phyloP scores from a whole-genome alignment of 805 yeast genomes.

The Kodamaea hsintzibuensis region DNA sequence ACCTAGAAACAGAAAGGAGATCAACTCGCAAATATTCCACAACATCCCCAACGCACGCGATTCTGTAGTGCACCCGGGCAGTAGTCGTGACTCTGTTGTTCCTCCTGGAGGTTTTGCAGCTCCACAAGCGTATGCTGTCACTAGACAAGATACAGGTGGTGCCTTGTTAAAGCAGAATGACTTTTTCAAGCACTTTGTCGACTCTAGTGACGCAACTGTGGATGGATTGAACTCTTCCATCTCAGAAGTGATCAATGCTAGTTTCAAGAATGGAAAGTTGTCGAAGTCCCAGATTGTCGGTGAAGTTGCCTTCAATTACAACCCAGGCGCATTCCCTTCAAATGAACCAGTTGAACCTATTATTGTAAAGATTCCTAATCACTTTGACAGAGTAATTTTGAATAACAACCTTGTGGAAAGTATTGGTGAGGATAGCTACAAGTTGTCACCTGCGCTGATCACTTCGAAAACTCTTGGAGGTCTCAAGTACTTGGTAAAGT shows the following conservation, averaged over 20 bases:
- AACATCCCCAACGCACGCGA: slow-evolving; percentile 44
- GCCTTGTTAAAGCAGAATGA: slow-evolving; percentile 50
- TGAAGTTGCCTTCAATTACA: slow-evolving; percentile 80
- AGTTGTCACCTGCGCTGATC: slow-evolving; percentile 49
- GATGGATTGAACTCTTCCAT: slow-evolving; percentile 76
- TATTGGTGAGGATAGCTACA: slow-evolving; percentile 34
- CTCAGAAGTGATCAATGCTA: slow-evolving; percentile 82
- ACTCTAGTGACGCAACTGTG: slow-evolving; percentile 13
- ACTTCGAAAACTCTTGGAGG: slow-evolving; percentile 74
- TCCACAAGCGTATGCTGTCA: neutral
- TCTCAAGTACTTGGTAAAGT: slow-evolving; percentile 65
- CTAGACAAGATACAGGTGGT: slow-evolving; percentile 40
- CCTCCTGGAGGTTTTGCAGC: slow-evolving; percentile 11
- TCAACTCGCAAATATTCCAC: slow-evolving; percentile 49
- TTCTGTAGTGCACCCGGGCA: slow-evolving; percentile 22
- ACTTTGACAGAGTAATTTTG: slow-evolving; percentile 51
- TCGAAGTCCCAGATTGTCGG: slow-evolving; percentile 69
- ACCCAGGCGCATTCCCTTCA: slow-evolving; percentile 21
- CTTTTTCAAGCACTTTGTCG: slow-evolving; percentile 38
- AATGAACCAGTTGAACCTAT: slow-evolving; percentile 19
- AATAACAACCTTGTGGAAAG: slow-evolving; percentile 39
- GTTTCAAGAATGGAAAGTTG: slow-evolving; percentile 66
- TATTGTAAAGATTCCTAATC: slow-evolving; percentile 43
- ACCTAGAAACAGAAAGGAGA: slow-evolving; percentile 39
- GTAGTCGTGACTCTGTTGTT: slow-evolving; percentile 34